These are phyloP conservation scores for Plectosphaerella plurivora DNA, from an alignment of 2,329 filamentous ascomycete species.

Conservation along the genomic window DNA sequence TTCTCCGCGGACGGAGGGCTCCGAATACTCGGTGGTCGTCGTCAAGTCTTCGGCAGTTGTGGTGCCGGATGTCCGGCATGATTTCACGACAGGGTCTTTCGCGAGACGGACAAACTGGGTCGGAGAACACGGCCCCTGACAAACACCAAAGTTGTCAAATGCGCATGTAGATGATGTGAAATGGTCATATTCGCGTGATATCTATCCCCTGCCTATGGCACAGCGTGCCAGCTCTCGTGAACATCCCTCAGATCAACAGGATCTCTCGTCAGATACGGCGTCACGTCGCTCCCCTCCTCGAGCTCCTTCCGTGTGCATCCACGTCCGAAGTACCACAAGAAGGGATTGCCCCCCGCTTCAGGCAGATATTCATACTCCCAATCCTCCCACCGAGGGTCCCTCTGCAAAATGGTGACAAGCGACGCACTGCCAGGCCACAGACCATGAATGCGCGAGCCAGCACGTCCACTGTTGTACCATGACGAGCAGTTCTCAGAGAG, in stretches of 20 bases:
- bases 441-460: constrained; percentile 61
- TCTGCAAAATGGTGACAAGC: constrained; percentile 54
- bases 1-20: background rate
- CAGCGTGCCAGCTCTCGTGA: constrained; percentile 65
- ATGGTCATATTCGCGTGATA: background rate
- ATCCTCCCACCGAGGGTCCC: constrained; percentile 52
- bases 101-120: too few relatives aligned
- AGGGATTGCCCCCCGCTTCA: constrained; percentile 38
- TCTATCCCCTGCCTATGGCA: constrained; percentile 19
- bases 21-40: too few relatives aligned
- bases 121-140: too few relatives aligned
- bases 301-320: constrained; percentile 59
- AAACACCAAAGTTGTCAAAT: too few relatives aligned
- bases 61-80: too few relatives aligned
- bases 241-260: constrained; percentile 54
- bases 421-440: constrained; percentile 66
- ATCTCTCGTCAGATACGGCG: constrained; percentile 54
- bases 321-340: constrained; percentile 63
- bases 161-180: background rate
- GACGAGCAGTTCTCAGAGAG: constrained; percentile 61
- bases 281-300: constrained; percentile 53
- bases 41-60: too few relatives aligned
- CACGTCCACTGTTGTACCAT: constrained; percentile 66
- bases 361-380: constrained; percentile 44
- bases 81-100: too few relatives aligned